A percentile compares a stretch with the other conserved stretches of the same genome.
Evolutionary conservation across 306 rosid genomes (phyloP).

Genomic region (cucumber (Cucumis sativus)): Cucumber_9930_V3 NC_026657.2:34393501-34394000

Average conservation of each 20-base stretch:
- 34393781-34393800: neutral
- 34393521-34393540: conserved; percentile 24
- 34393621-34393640: neutral
- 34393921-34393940: neutral
- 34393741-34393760: neutral
- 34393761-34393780: neutral
- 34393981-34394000: neutral
- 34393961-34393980: neutral
- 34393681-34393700: neutral
- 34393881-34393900: neutral
- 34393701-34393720: neutral
- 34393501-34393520: conserved; percentile 28
- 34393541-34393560: conserved; percentile 8
- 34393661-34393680: neutral
- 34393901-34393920: neutral
- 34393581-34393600: neutral
- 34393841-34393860: neutral
- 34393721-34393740: neutral
- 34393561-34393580: neutral
- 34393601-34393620: neutral
- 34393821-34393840: neutral
- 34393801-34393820: neutral
- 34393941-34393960: neutral
- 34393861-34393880: neutral
- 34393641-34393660: conserved; percentile 2